Evolutionary conservation across 1,139 yeast genomes (phyloP).

Genomic region (Taphrina wiesneri): DNA sequence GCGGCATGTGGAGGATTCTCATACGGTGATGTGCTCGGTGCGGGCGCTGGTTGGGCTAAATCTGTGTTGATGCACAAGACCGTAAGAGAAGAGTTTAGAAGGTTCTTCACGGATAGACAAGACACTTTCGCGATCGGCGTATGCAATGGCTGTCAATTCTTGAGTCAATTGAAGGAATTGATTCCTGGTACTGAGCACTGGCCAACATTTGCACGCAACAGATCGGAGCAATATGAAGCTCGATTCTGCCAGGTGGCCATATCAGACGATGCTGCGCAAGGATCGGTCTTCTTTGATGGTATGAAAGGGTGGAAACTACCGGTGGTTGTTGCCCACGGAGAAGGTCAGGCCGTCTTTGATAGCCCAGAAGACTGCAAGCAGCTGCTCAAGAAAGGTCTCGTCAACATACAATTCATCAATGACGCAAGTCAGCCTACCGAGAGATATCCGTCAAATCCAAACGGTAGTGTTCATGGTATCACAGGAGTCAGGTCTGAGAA

Average conservation of each 20-base stretch:
- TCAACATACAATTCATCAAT: constrained; percentile 78
- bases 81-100: constrained; percentile 72
- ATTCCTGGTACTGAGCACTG: constrained; percentile 95
- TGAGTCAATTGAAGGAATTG: constrained; percentile 79
- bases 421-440: constrained; percentile 84
- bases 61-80: constrained; percentile 84
- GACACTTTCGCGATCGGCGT: constrained; percentile 99
- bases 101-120: constrained; percentile 77
- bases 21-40: constrained; percentile 98
- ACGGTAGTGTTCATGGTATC: constrained; percentile 91
- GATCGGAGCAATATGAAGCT: constrained; percentile 94
- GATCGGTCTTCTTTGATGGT: constrained; percentile 76
- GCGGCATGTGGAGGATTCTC: constrained; percentile 99
- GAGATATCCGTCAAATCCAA: constrained; percentile 90
- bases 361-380: constrained; percentile 51
- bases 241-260: constrained; percentile 90
- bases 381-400: constrained; percentile 51
- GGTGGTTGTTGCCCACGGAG: constrained; percentile 98
- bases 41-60: constrained; percentile 99
- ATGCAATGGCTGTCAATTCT: constrained; percentile 98
- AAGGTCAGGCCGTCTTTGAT: constrained; percentile 82
- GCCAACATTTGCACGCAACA: constrained; percentile 94
- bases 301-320: constrained; percentile 94
- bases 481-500: constrained; percentile 87
- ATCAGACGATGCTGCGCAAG: constrained; percentile 55